Conservation (phyloP, 345 rosid genomes). For the Acer yangbiense region DNA sequence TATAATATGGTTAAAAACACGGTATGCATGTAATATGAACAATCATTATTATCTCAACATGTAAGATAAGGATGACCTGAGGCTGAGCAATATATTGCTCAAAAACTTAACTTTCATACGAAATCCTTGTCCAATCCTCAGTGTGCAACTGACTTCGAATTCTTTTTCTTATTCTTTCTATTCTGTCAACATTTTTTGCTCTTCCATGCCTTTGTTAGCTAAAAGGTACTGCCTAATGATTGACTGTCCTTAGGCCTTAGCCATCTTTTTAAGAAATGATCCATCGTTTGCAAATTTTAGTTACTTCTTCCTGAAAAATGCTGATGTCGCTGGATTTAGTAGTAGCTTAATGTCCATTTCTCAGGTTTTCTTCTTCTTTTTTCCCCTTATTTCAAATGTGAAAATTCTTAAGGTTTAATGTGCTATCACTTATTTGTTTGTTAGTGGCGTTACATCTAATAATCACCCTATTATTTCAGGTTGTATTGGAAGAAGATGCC, state of each 20-base stretch:
- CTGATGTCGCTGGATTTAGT: neutral
- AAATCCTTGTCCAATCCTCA: too few relatives aligned
- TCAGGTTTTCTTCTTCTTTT: neutral
- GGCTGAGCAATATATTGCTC: neutral
- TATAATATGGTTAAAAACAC: neutral
- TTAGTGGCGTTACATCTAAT: constrained; percentile 6
- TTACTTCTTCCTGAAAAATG: neutral
- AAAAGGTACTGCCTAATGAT: neutral
- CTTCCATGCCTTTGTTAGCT: neutral
- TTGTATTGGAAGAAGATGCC: constrained; percentile 48
- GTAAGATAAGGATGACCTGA: neutral
- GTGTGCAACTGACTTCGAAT: too few relatives aligned
- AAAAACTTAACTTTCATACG: neutral
- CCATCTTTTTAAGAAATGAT: neutral
- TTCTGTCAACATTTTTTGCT: neutral
- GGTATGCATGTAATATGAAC: neutral
- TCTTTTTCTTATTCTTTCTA: neutral
- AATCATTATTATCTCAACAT: neutral
- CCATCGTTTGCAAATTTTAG: neutral
- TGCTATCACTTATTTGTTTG: constrained; percentile 10
- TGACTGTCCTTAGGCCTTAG: neutral
- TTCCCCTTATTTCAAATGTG: neutral
- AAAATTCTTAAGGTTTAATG: neutral
- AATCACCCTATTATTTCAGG: constrained; percentile 40
- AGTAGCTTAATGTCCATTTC: neutral